Conservation (phyloP, 495 filamentous ascomycete genomes). For the Penicillium silybi region DNA sequence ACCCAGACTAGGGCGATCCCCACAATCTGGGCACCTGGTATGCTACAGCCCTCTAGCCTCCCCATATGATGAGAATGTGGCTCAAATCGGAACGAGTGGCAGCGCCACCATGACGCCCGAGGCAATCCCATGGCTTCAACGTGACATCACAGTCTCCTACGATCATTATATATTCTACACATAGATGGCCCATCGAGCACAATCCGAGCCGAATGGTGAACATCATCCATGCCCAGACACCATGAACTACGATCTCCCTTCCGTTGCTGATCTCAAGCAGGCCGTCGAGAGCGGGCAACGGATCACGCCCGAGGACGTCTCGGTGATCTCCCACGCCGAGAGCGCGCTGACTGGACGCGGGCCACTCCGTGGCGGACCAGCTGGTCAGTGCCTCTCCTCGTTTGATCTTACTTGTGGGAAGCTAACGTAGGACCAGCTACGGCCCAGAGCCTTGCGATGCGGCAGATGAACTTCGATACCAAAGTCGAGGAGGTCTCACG, state of each 20-base stretch:
- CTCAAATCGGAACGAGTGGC: neutral
- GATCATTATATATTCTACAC: slow-evolving; percentile 13
- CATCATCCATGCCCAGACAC: neutral
- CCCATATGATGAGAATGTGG: neutral
- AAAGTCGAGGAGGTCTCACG: slow-evolving; percentile 31
- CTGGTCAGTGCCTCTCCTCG: slow-evolving; percentile 27
- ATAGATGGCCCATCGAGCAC: neutral
- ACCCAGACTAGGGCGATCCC: too few species aligned
- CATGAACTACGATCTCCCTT: slow-evolving; percentile 24
- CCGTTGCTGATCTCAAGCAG: slow-evolving; percentile 31
- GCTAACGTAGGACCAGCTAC: slow-evolving; percentile 16
- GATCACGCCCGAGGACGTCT: slow-evolving; percentile 33
- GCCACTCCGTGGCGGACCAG: slow-evolving; percentile 55
- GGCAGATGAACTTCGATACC: slow-evolving; percentile 37
- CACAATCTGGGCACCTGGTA: too few species aligned
- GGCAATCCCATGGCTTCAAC: slow-evolving; percentile 20
- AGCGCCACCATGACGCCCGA: slow-evolving; percentile 13
- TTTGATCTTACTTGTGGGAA: neutral
- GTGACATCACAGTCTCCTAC: slow-evolving; percentile 29
- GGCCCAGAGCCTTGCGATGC: slow-evolving; percentile 33
- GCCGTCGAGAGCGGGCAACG: slow-evolving; percentile 32
- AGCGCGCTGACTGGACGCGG: slow-evolving; percentile 40
- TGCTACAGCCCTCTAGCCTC: neutral
- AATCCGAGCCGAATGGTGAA: neutral
- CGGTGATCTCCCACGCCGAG: slow-evolving; percentile 34